These are phyloP conservation scores for Penicillium frequentans DNA, from an alignment of 2,329 filamentous ascomycete species.

Conservation along the genomic window DNA sequence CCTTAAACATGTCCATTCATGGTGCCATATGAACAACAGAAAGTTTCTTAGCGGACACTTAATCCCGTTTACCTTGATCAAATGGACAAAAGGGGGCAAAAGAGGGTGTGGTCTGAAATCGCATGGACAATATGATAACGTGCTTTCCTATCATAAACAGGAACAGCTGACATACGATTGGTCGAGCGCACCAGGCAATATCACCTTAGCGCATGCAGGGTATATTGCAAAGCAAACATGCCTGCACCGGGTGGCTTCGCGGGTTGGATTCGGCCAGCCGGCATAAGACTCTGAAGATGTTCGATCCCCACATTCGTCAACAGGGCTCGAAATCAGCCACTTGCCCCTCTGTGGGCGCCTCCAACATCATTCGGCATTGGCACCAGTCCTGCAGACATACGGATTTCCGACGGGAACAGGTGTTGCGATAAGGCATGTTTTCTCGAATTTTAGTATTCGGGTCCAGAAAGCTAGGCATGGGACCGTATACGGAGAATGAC, in stretches of 20 bases:
- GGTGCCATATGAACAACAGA: background rate
- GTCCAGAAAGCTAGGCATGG: background rate
- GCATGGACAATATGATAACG: background rate
- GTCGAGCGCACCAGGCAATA: background rate
- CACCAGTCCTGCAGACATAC: background rate
- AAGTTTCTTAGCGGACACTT: background rate
- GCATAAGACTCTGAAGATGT: background rate
- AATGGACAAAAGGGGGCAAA: background rate
- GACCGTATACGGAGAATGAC: background rate
- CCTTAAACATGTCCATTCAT: background rate
- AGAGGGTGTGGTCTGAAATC: background rate
- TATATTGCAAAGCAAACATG: background rate
- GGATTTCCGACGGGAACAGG: slow-evolving; percentile 10
- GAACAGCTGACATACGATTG: background rate
- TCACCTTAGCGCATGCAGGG: background rate
- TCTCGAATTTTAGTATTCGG: background rate
- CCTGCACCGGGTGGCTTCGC: background rate
- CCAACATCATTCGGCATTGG: background rate
- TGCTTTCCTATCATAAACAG: background rate
- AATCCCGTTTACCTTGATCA: background rate
- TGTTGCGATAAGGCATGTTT: slow-evolving; percentile 3
- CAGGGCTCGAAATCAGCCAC: background rate
- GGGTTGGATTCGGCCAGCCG: background rate
- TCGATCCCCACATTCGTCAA: slow-evolving; percentile 7
- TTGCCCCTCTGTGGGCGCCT: background rate